A percentile compares a stretch with the other conserved stretches of the same genome.
phyloP scores from a whole-genome alignment of 441 rosid species.

The Adansonia grandidieri region DNA sequence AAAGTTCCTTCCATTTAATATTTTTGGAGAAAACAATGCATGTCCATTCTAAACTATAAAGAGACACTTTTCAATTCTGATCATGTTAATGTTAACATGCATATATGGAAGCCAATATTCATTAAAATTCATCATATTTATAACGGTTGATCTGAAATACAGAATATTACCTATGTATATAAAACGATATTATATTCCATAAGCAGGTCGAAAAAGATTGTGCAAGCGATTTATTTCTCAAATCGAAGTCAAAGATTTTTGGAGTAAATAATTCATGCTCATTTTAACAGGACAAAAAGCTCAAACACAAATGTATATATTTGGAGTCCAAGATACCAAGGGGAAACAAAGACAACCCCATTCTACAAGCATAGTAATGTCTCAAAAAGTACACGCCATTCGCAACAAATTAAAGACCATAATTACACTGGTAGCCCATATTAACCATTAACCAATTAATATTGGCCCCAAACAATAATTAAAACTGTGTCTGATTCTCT shows the following conservation, averaged over 20 bases:
- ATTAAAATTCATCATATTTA: background rate
- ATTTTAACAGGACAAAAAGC: too few relatives aligned
- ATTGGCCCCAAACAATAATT: constrained; percentile 13
- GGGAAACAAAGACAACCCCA: constrained; percentile 8
- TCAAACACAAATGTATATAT: too few relatives aligned
- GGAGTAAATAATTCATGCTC: background rate
- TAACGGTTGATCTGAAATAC: background rate
- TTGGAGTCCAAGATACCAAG: background rate
- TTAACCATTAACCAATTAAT: background rate
- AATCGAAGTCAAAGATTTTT: background rate
- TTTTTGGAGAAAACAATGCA: background rate
- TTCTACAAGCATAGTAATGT: background rate
- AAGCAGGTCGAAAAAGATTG: background rate
- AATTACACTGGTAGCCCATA: background rate
- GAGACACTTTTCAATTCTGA: background rate
- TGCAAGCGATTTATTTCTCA: background rate
- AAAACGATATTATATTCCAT: background rate
- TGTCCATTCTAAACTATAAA: background rate
- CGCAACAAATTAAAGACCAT: background rate
- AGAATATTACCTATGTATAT: background rate
- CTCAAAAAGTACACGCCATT: background rate
- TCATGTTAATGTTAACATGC: background rate
- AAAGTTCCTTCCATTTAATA: background rate
- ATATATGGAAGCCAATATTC: background rate
- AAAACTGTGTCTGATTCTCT: constrained; percentile 2